Percentiles rank a stretch among this genome's conserved stretches.
Evolutionary conservation across 495 filamentous ascomycete genomes (phyloP).

Genomic region (Penicillium dipodomyicola): DNA sequence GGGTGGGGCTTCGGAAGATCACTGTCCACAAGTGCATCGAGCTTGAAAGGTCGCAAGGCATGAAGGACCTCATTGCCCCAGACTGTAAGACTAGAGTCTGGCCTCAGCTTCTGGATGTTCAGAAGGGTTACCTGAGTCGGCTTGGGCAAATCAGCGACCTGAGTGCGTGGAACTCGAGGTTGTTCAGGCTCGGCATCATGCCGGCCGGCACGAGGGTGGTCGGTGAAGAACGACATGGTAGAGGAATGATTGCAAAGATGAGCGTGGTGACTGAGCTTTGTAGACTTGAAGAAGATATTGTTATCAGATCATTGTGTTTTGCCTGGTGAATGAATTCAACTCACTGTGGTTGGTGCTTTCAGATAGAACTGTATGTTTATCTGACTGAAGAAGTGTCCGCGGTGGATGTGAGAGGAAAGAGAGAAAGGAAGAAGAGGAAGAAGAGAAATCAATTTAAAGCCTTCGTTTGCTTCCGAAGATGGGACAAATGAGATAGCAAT

Average conservation of each 20-base stretch:
- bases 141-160: neutral
- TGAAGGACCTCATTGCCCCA: conserved; percentile 1
- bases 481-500: neutral
- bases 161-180: neutral
- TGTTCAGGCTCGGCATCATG: neutral
- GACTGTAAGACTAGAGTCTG: neutral
- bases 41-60: neutral
- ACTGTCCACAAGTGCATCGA: neutral
- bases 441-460: neutral
- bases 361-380: neutral
- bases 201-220: neutral
- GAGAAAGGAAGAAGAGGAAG: neutral
- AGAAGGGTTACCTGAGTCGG: neutral
- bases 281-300: neutral
- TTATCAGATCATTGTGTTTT: neutral
- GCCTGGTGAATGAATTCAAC: neutral
- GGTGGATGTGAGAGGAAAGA: neutral
- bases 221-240: neutral
- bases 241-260: neutral
- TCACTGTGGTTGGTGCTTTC: neutral
- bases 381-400: neutral
- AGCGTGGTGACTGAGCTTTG: neutral
- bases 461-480: neutral
- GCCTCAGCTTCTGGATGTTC: conserved; percentile 4
- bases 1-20: neutral